Evolutionary conservation across 768 basidiomycete genomes (phyloP), one percentile per base, ranked within the genome.

Genomic region (Bullera alba): DNA sequence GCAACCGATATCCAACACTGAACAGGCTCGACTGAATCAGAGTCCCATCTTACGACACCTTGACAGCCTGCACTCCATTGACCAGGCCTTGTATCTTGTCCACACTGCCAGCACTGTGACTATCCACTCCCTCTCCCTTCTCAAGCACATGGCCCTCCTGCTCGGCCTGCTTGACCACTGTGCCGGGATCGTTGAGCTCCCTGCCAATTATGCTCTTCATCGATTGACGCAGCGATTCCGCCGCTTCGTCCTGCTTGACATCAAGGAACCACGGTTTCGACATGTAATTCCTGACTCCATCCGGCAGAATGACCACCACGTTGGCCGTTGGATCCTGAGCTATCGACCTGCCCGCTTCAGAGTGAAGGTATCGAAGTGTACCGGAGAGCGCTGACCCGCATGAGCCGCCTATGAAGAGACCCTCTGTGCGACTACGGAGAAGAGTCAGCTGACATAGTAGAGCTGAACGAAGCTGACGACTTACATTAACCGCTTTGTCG

Each of bases 261-360:
- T 53, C 77, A 55, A 89, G 73, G 75, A 92, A 92, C 90, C 90
- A 93, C 10, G 83, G 80, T 65, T 90, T 92, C 75, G 85, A 85
- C 82, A 93, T 91, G 67, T 93, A 93, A 70, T 93, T 93, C 60
- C 90, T 80, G 48, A 95, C 83, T 1, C 91, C 90, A 65, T 99
- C 95, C 30, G 95, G 82, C 7, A 95, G 75, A 25, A 99, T 60
- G 0, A 96, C 78, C 0, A 99, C 87, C 5, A 95, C 88, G 63
- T 97, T 99, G 72, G 77, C 90, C 39, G 79, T 76, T 0, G 80
- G 81, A 51, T 81, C 75, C 0, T 83, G 84, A 7, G 86, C 72
- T 15, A 65, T 54, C 25, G 73, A 65, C 60, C 75, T 73, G 0
- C 92, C 93, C 39, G 79, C 80, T 5, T 80, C 79, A 5, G 78